A percentile compares a stretch with the other conserved stretches of the same genome.
Evolutionary conservation across 2,329 filamentous ascomycete genomes (phyloP).

Genomic region (Lasiodiplodia sp.): DNA sequence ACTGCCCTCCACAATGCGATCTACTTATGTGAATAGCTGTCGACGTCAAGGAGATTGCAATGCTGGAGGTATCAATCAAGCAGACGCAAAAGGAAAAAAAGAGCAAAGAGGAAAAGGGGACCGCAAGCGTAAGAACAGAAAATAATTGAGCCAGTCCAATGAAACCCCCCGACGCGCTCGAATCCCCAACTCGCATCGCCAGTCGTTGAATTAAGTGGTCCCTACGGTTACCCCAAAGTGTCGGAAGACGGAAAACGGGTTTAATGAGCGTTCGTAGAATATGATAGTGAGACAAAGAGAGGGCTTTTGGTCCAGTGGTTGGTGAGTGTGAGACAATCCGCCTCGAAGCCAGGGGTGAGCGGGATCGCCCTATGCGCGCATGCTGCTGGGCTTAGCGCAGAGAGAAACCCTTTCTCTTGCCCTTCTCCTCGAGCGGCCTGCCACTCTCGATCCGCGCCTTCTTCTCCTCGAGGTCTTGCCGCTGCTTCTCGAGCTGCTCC

Average conservation of each 20-base stretch:
- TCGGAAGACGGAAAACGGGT: constrained; percentile 49
- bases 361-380: constrained; percentile 2
- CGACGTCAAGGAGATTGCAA: constrained; percentile 47
- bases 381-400: constrained; percentile 71
- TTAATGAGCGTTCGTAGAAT: constrained; percentile 41
- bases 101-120: constrained; percentile 41
- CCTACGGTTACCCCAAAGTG: constrained; percentile 44
- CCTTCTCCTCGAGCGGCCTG: constrained; percentile 94
- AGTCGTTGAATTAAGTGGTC: constrained; percentile 45
- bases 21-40: constrained; percentile 32
- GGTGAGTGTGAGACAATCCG: constrained; percentile 36
- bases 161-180: constrained; percentile 32
- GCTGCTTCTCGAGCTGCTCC: constrained; percentile 96
- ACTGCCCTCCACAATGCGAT: constrained; percentile 34
- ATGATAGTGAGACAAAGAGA: constrained; percentile 40
- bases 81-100: constrained; percentile 43
- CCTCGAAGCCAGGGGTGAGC: constrained; percentile 32
- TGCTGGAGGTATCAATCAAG: constrained; percentile 54
- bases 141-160: constrained; percentile 30
- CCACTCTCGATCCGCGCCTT: constrained; percentile 94
- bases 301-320: constrained; percentile 35
- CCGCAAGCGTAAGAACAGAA: constrained; percentile 30
- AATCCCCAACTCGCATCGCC: constrained; percentile 39
- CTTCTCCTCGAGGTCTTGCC: constrained; percentile 96
- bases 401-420: constrained; percentile 99